Percentiles rank a stretch among this genome's conserved stretches.
phyloP scores from a whole-genome alignment of 129 eudicot species.

The Heracleum sosnowskyi region DNA sequence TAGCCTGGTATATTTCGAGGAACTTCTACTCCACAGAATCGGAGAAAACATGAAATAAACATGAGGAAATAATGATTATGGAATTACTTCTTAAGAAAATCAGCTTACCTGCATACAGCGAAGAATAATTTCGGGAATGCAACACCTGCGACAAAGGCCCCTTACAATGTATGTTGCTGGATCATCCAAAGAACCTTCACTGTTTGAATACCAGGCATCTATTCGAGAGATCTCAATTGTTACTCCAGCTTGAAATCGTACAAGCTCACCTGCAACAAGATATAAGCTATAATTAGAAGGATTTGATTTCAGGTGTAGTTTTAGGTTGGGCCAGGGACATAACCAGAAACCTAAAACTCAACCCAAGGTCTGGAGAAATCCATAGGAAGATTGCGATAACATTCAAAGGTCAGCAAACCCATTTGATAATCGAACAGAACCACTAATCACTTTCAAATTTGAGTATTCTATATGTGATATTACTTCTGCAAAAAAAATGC shows the following conservation, averaged over 20 bases:
- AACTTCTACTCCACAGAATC: not conserved
- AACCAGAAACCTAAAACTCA: not conserved
- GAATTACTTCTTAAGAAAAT: not conserved
- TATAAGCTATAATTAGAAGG: not conserved
- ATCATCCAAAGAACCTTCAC: conserved; percentile 59
- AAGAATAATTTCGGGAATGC: conserved; percentile 81
- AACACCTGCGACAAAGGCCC: conserved; percentile 88
- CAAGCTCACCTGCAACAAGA: conserved; percentile 68
- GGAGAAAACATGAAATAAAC: not conserved
- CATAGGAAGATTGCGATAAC: not conserved
- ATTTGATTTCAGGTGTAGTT: not conserved
- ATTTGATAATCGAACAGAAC: not conserved
- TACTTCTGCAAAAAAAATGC: not conserved
- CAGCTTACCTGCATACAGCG: conserved; percentile 85
- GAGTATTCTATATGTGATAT: not conserved
- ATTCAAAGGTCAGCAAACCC: not conserved
- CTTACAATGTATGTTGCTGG: conserved; percentile 81
- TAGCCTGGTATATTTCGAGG: not conserved
- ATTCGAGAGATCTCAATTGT: conserved; percentile 84
- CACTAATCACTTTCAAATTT: not conserved
- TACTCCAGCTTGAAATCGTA: conserved; percentile 82
- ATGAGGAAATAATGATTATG: not conserved
- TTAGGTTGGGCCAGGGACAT: not conserved
- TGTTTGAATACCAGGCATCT: conserved; percentile 89
- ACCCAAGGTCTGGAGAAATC: not conserved